Evolutionary conservation across 176 grass and related monocot genomes (phyloP), one percentile per base, ranked within the genome.

Genomic region (Zoysia japonica): DNA sequence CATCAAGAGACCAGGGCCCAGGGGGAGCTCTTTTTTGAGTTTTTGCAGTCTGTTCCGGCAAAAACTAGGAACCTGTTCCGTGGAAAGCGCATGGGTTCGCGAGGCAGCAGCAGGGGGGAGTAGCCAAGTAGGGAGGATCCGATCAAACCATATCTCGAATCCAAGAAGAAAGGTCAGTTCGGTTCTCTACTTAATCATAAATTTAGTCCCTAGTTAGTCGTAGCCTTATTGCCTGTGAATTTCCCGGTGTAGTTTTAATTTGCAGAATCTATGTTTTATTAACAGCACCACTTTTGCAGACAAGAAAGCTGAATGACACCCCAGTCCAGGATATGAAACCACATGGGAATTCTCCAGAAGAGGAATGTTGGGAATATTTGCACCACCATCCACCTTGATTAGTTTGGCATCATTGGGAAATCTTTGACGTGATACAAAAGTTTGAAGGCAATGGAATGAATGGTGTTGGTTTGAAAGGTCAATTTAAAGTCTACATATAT

Each of bases 291-390:
- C 56, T 11, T 61, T 61, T 36, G 19, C 20, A 61, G 3, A 61
- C 19, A 61, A 61, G 8, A 36, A 38, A 63, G 60, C 35, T 63
- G 20, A 63, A 61, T 61, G n/a, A 61, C 19, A 61, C n/a, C 28
- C 28, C 3, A 28, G 37, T 54, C 3, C 6, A 61, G 47, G 62
- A 71, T 80, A 59, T 69, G 15, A 45, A 28, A 37, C 11, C 71
- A 49, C 76, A 70, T 71, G 71, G 55, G 65, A 42, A 56, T 79
- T 84, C 71, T 75, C 76, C 83, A 57, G 70, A 66, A 76, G 5
- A 67, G 51, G 76, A 88, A 84, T 80, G 76, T 71, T 80, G 57
- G 14, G 71, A 81, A 89, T 76, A 81, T 80, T 66, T 66, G 42
- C 52, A 28, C 28, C 28, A 28, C 28, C 28, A 28, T 70, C 76